Base-by-base conservation (phyloP, 2,329 filamentous ascomycete genomes). In the Penicillium sp. region DNA sequence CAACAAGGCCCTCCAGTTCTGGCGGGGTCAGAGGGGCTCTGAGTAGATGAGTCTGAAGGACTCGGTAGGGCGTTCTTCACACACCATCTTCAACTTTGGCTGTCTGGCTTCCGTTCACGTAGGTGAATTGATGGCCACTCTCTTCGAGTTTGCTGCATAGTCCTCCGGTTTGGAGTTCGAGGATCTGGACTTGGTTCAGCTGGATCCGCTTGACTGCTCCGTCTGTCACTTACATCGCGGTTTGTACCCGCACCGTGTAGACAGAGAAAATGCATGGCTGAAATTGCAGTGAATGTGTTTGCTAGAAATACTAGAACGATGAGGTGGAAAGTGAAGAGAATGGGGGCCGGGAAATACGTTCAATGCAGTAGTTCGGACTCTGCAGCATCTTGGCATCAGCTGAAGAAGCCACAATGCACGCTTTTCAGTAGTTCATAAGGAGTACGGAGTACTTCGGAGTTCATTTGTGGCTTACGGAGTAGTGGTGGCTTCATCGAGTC, bases 91-190 rank as follows among this genome's bases (percentile, higher is more conserved):
- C 65, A 13, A 63, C 63, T 27, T 59, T 57, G 14, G 66, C 52
- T 16, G 57, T 54, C 8, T 65, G 36, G 46, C 56, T 60, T 22
- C 69, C 69, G 49, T 71, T 63, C 44, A 69, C 54, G 54, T 63
- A 71, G 32, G 41, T 60, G 51, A 71, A 71, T 13, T 40, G 48
- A 42, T 71, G 69, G 18, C 69, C 68, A 14, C 63, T 61, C 24
- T 55, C 48, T 45, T 63, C 61, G 36, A 71, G 60, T 18, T 54
- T 7, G 39, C 68, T 65, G 50, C 61, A 60, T 21, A 71, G 36
- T 14, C 69, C 69, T 36, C 69, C 69, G 16, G 63, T 66, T 63
- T 71, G 69, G 53, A 71, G 68, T 51, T 69, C 66, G 52, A 71
- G 69, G 45, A 71, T 71, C 69, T 71, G 9, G n/a, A 5, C 1